These are phyloP conservation scores for Yarrowia alimentaria DNA, from an alignment of 805 yeast genomes.

Conservation along the genomic window DNA sequence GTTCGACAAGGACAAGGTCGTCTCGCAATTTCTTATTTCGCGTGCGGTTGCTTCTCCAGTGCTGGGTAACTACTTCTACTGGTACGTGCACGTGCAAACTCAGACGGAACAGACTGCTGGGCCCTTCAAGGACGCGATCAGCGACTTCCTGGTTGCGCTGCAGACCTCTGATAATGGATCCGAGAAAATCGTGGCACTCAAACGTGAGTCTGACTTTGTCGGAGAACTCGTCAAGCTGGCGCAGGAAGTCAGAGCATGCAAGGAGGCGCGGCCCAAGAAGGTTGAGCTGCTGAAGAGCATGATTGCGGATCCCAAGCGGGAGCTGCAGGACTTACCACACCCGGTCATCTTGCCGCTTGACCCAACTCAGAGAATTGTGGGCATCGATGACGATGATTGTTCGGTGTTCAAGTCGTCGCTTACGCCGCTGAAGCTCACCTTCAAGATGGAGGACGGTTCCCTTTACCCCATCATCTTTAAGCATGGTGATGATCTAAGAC, in stretches of 20 bases:
- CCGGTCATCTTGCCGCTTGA: conserved; percentile 78
- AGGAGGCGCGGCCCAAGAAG: conserved; percentile 77
- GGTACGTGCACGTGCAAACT: conserved; percentile 88
- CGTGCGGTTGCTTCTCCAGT: conserved; percentile 63
- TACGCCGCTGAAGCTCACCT: conserved; percentile 80
- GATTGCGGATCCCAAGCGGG: conserved; percentile 50
- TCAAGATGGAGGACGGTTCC: conserved; percentile 54
- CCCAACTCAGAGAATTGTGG: conserved; percentile 70
- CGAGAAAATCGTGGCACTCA: conserved; percentile 42
- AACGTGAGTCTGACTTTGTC: conserved; percentile 67
- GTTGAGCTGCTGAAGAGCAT: conserved; percentile 63
- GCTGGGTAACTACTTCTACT: conserved; percentile 80
- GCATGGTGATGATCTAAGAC: conserved; percentile 92
- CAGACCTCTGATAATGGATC: conserved; percentile 37
- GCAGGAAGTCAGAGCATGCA: conserved; percentile 57
- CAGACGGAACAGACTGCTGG: conserved; percentile 53
- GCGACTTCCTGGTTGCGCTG: conserved; percentile 46
- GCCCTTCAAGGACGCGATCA: conserved; percentile 48
- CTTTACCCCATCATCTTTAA: conserved; percentile 85
- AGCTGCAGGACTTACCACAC: conserved; percentile 42
- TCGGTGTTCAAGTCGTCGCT: conserved; percentile 88
- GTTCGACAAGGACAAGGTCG: conserved; percentile 52
- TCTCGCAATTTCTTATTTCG: conserved; percentile 64
- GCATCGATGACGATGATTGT: conserved; percentile 74
- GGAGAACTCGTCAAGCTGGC: conserved; percentile 64